Conservation (phyloP, 257 asterid genomes). For the Lithospermum erythrorhizon region DNA sequence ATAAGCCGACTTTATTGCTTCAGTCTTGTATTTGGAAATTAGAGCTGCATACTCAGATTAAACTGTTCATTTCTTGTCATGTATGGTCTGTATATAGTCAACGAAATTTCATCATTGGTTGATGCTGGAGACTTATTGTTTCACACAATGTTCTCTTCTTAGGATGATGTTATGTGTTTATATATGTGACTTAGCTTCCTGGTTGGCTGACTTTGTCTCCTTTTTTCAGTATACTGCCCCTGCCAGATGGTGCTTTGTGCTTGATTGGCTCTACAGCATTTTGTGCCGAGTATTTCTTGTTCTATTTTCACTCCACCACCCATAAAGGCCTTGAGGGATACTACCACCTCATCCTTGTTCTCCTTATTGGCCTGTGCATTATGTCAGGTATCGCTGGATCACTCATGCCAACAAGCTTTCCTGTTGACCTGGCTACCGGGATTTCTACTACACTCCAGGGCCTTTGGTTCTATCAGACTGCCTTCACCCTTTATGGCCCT, state of each 20-base stretch:
- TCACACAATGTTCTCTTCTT: too few species aligned
- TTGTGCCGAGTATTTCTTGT: conserved; percentile 72
- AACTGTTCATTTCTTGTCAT: too few species aligned
- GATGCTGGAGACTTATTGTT: too few species aligned
- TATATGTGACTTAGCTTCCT: background rate
- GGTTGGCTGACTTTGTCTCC: background rate
- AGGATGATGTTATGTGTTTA: background rate
- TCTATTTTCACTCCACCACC: conserved; percentile 83
- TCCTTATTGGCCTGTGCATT: conserved; percentile 76
- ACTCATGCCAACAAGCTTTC: conserved; percentile 70
- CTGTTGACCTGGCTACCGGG: conserved; percentile 58
- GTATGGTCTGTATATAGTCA: too few species aligned
- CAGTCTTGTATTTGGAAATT: too few species aligned
- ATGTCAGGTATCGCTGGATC: conserved; percentile 56
- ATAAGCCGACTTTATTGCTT: too few species aligned
- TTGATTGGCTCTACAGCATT: conserved; percentile 67
- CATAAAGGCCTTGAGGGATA: conserved; percentile 96
- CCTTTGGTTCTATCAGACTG: conserved; percentile 98
- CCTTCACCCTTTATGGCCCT: conserved; percentile 88
- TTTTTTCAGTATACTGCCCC: conserved; percentile 59
- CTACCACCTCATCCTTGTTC: conserved; percentile 82
- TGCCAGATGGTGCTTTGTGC: conserved; percentile 76
- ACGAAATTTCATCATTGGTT: too few species aligned
- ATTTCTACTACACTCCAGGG: conserved; percentile 81
- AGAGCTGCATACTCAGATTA: too few species aligned